Conservation (phyloP, 2,329 filamentous ascomycete genomes). For the Biscogniauxia marginata region DNA sequence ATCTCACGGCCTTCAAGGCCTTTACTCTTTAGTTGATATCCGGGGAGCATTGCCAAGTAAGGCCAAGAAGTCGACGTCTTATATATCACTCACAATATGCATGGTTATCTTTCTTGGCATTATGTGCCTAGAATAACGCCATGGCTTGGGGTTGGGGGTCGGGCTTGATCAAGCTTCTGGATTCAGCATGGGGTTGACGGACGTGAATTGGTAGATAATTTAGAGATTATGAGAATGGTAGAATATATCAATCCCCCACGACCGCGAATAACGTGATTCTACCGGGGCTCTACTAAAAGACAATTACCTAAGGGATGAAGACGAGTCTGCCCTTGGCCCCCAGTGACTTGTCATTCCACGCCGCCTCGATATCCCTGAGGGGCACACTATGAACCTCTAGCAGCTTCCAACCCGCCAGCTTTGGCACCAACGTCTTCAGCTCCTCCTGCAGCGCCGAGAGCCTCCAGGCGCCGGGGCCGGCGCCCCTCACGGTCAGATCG, state of each 20-base stretch:
- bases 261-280: not conserved
- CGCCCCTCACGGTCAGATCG: slow-evolving; percentile 46
- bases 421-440: slow-evolving; percentile 28
- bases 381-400: slow-evolving; percentile 23
- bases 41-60: not conserved
- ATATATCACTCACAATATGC: not conserved
- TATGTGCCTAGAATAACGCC: not conserved
- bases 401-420: slow-evolving; percentile 32
- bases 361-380: slow-evolving; percentile 33
- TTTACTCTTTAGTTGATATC: not conserved
- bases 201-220: too few species aligned
- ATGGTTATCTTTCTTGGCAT: not conserved
- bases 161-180: not conserved
- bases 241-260: not conserved
- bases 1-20: not conserved
- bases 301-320: slow-evolving; percentile 22
- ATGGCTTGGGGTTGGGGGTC: too few species aligned
- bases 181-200: not conserved
- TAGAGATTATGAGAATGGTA: not conserved
- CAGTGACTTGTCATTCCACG: slow-evolving; percentile 30
- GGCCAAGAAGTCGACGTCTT: not conserved
- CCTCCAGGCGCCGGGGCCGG: slow-evolving; percentile 45
- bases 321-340: slow-evolving; percentile 27
- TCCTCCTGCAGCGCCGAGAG: slow-evolving; percentile 31
- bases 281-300: not conserved